phyloP scores from a whole-genome alignment of 2,329 filamentous ascomycete species.

The Fusarium chaquense region DNA sequence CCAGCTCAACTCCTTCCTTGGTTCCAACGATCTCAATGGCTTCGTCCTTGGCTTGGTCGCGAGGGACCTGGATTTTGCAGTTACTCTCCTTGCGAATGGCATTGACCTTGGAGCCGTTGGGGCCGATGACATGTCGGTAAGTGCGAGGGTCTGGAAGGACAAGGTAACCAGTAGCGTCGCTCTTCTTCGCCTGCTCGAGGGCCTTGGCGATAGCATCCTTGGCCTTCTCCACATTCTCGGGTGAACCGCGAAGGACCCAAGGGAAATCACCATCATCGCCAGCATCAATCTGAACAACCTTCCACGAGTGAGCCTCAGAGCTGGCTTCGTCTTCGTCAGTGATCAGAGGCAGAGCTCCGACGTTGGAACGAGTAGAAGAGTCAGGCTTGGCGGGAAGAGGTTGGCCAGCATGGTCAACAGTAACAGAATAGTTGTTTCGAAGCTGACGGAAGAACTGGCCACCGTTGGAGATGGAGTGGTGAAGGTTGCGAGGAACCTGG shows the following conservation, averaged over 20 bases:
- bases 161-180: slow-evolving; percentile 83
- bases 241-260: slow-evolving; percentile 86
- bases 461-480: slow-evolving; percentile 88
- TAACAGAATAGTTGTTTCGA: slow-evolving; percentile 86
- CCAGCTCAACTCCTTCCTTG: slow-evolving; percentile 84
- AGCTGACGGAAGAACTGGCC: slow-evolving; percentile 94
- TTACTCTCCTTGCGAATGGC: slow-evolving; percentile 90
- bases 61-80: slow-evolving; percentile 93
- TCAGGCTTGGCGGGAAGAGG: slow-evolving; percentile 77
- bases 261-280: slow-evolving; percentile 80
- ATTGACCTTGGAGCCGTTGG: slow-evolving; percentile 91
- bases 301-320: slow-evolving; percentile 83
- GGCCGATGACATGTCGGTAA: slow-evolving; percentile 91
- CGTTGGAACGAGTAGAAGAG: slow-evolving; percentile 66
- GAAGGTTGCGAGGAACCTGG: slow-evolving; percentile 83
- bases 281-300: slow-evolving; percentile 74
- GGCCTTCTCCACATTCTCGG: slow-evolving; percentile 85
- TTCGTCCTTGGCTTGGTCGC: slow-evolving; percentile 79
- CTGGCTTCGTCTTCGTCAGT: slow-evolving; percentile 81
- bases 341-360: slow-evolving; percentile 83
- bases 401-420: slow-evolving; percentile 89
- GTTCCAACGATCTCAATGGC: slow-evolving; percentile 91
- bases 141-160: slow-evolving; percentile 89
- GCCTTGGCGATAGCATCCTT: slow-evolving; percentile 79
- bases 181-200: slow-evolving; percentile 77